Conservation (phyloP, 2,329 filamentous ascomycete genomes). For the Colletotrichum noveboracense region DNA sequence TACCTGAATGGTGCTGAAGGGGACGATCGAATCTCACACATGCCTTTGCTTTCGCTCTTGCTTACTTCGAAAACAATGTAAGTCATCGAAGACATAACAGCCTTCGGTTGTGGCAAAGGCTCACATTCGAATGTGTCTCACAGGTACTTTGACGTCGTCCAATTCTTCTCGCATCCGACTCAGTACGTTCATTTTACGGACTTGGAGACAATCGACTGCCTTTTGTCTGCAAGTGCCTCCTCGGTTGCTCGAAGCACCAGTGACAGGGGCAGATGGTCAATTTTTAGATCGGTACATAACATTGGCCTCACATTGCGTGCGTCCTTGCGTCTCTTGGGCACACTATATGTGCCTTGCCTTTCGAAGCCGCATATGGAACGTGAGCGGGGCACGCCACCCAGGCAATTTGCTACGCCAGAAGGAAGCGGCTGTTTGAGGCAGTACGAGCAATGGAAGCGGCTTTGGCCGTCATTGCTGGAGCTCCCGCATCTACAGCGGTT, state of each 20-base stretch:
- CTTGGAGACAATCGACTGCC: no score
- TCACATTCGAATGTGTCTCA: no score
- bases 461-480: not conserved
- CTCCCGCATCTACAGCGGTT: not conserved
- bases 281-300: not conserved
- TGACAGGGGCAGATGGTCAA: no score
- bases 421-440: not conserved
- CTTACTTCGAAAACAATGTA: not conserved
- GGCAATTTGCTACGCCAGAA: not conserved
- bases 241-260: no score
- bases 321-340: not conserved
- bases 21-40: not conserved
- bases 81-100: not conserved
- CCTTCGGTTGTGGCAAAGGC: no score
- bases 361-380: not conserved
- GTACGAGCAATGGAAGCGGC: not conserved
- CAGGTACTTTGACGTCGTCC: not conserved
- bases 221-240: no score
- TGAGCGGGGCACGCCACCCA: not conserved
- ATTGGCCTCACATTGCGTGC: not conserved
- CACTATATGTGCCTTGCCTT: not conserved
- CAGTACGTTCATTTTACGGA: no score
- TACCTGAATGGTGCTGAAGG: no score
- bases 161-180: no score
- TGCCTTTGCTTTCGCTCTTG: not conserved